These are phyloP conservation scores for Mycena metata DNA, from an alignment of 768 basidiomycete genomes.

Conservation along the genomic window DNA sequence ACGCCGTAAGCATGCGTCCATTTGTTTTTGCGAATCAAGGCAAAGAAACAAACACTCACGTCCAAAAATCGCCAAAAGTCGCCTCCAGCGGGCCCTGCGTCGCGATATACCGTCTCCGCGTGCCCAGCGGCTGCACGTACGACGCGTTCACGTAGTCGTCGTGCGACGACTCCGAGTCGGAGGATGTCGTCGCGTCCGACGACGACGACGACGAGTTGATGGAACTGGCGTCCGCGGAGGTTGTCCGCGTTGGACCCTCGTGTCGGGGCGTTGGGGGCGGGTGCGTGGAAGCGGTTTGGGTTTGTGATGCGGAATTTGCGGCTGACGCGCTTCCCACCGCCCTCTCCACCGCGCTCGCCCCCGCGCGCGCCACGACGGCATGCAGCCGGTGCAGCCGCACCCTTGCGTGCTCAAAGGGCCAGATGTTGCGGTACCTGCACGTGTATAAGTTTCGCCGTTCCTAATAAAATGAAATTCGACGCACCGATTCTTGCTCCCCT, in stretches of 20 bases:
- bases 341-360: too few species aligned
- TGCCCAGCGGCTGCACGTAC: conserved; percentile 89
- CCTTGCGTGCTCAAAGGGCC: conserved; percentile 96
- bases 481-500: conserved; percentile 93
- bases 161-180: conserved; percentile 42
- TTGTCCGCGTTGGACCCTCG: too few species aligned
- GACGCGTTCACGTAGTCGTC: conserved; percentile 98
- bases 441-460: too few species aligned
- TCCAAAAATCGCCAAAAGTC: conserved; percentile 96
- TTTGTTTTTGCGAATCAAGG: too few species aligned
- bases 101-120: conserved; percentile 88
- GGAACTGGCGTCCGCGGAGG: too few species aligned
- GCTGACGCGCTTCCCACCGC: too few species aligned
- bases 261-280: too few species aligned
- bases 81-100: conserved; percentile 95
- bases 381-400: conserved; percentile 70
- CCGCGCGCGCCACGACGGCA: not conserved
- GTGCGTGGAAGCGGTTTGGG: too few species aligned
- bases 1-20: too few species aligned
- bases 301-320: too few species aligned
- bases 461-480: conserved; percentile 28
- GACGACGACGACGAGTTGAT: too few species aligned
- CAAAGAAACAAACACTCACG: conserved; percentile 61
- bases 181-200: too few species aligned
- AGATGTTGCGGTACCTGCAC: conserved; percentile 97